Evolutionary conservation across 1,284 basidiomycete species (phyloP).

Genomic region (Psilocybe mexicana): DNA sequence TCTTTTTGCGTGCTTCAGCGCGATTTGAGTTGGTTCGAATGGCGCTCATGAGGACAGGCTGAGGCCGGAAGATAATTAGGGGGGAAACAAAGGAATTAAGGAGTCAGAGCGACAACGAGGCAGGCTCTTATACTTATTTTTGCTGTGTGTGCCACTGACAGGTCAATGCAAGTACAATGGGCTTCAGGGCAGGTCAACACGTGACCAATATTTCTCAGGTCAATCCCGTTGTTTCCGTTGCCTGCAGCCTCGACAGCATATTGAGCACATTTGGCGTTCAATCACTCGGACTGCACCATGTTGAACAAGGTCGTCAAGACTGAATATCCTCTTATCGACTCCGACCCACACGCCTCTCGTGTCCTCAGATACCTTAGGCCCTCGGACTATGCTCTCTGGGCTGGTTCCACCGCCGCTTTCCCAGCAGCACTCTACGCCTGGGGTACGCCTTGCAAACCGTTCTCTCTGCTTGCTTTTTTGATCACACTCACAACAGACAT

Average conservation of each 20-base stretch:
- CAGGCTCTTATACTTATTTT: conserved; percentile 5
- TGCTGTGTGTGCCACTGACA: conserved; percentile 8
- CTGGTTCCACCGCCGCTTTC: conserved; percentile 76
- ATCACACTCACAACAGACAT: conserved; percentile 33
- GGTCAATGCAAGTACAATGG: conserved; percentile 2
- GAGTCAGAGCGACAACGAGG: conserved; percentile 18
- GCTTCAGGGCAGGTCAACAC: conserved; percentile 30
- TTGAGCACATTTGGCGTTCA: conserved; percentile 3
- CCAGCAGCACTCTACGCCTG: conserved; percentile 75
- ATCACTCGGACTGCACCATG: conserved; percentile 45
- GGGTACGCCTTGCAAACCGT: conserved; percentile 51
- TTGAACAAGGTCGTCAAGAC: conserved; percentile 70
- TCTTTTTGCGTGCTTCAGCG: conserved; percentile 37
- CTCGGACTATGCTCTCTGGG: conserved; percentile 89
- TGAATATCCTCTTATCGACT: conserved; percentile 85
- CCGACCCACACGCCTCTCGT: conserved; percentile 88
- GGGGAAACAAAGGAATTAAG: conserved; percentile 16
- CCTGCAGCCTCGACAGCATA: conserved; percentile 27
- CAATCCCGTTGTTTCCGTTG: conserved; percentile 12
- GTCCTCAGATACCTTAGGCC: conserved; percentile 90
- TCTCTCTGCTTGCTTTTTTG: conserved; percentile 8
- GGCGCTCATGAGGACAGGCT: conserved; percentile 45
- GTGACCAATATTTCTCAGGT: conserved; percentile 19
- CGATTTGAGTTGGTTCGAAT: conserved; percentile 46
- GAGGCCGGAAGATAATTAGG: conserved; percentile 12